Conservation (phyloP, 176 grass and related monocot genomes). For the Eragrostis curvula region DNA sequence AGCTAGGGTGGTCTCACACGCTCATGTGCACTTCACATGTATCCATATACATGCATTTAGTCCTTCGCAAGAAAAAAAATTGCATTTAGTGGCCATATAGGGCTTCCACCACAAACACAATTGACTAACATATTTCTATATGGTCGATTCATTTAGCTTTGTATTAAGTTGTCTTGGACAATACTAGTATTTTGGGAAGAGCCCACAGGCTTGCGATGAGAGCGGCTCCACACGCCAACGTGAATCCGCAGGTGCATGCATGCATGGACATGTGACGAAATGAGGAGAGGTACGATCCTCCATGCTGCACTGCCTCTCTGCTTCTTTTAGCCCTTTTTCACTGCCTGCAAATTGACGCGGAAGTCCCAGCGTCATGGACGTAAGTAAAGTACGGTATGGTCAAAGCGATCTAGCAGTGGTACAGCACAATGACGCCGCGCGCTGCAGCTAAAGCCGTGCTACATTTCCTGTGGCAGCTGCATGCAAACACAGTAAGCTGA, state of each 20-base stretch:
- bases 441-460: background rate
- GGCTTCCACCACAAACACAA: background rate
- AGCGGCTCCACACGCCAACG: background rate
- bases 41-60: too few species aligned
- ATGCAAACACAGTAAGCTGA: slow-evolving; percentile 12
- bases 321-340: background rate
- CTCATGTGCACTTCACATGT: slow-evolving; percentile 10
- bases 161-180: background rate
- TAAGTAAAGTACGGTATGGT: background rate
- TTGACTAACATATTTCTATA: background rate
- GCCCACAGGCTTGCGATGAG: background rate
- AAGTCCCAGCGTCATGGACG: background rate
- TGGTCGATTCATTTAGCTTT: background rate
- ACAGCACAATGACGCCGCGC: slow-evolving; percentile 4
- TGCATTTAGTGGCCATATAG: too few species aligned
- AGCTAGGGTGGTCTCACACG: background rate
- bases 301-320: background rate
- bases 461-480: slow-evolving; percentile 3
- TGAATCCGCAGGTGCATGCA: background rate
- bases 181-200: background rate
- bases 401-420: background rate
- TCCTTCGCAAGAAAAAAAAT: too few species aligned
- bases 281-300: background rate
- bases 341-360: background rate
- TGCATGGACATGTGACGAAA: background rate